Conservation (phyloP, 1,284 basidiomycete species). For the Puccinia novopanici region DNA sequence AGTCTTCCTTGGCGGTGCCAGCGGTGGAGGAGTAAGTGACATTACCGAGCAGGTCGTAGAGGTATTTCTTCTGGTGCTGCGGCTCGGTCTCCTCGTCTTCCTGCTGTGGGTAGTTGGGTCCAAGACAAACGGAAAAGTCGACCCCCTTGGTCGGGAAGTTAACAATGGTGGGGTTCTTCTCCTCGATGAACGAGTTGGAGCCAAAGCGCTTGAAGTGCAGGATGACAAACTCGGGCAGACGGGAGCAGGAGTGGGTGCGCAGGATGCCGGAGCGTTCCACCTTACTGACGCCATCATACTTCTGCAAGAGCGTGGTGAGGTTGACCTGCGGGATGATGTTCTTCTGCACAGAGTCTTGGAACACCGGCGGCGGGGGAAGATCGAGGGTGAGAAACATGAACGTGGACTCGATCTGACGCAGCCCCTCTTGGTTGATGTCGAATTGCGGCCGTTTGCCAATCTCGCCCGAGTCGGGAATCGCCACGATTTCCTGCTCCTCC, state of each 20-base stretch:
- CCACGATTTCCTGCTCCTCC: slow-evolving; percentile 87
- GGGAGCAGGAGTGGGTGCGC: slow-evolving; percentile 82
- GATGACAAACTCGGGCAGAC: slow-evolving; percentile 86
- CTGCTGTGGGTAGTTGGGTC: slow-evolving; percentile 62
- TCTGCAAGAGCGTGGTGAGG: slow-evolving; percentile 84
- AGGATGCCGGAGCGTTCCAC: slow-evolving; percentile 68
- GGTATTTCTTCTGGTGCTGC: slow-evolving; percentile 58
- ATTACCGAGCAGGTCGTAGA: slow-evolving; percentile 94
- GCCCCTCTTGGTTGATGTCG: slow-evolving; percentile 87
- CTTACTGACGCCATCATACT: slow-evolving; percentile 88
- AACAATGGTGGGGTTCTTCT: slow-evolving; percentile 98
- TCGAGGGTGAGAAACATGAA: slow-evolving; percentile 95
- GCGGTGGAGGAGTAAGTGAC: slow-evolving; percentile 92
- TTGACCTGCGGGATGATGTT: slow-evolving; percentile 98
- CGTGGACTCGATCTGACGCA: slow-evolving; percentile 71
- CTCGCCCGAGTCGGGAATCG: slow-evolving; percentile 70
- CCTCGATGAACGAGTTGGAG: slow-evolving; percentile 96
- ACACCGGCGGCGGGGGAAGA: slow-evolving; percentile 90
- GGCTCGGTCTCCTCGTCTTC: too few relatives aligned
- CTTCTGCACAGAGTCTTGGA: slow-evolving; percentile 91
- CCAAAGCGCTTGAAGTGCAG: slow-evolving; percentile 96
- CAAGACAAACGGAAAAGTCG: slow-evolving; percentile 81
- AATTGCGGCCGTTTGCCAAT: slow-evolving; percentile 72
- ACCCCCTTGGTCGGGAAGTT: slow-evolving; percentile 92
- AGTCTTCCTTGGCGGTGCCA: slow-evolving; percentile 80